Percentiles rank a stretch among this genome's conserved stretches.
phyloP scores from a whole-genome alignment of 1,139 yeast species.

The Yamadazyma conglobata region DNA sequence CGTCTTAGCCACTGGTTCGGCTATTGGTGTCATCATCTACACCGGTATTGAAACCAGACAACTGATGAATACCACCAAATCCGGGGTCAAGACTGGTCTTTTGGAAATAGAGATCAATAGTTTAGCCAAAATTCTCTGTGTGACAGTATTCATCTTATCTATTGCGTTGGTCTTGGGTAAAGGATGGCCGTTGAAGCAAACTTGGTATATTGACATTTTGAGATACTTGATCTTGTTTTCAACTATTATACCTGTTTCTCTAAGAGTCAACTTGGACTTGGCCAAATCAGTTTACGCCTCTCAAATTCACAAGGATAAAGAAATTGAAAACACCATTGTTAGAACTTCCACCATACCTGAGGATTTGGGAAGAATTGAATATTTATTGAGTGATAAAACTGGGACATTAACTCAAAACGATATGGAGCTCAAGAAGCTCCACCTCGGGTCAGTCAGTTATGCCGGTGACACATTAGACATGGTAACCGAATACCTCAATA shows the following conservation, averaged over 20 bases:
- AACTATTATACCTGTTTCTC: slow-evolving; percentile 92
- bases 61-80: slow-evolving; percentile 83
- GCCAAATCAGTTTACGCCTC: slow-evolving; percentile 96
- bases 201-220: slow-evolving; percentile 89
- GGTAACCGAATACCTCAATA: slow-evolving; percentile 64
- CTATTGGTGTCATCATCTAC: slow-evolving; percentile 81
- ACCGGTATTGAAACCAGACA: slow-evolving; percentile 95
- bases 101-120: slow-evolving; percentile 87
- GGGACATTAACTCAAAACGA: slow-evolving; percentile 98
- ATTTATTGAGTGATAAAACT: slow-evolving; percentile 88
- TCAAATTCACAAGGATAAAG: slow-evolving; percentile 83
- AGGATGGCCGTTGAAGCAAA: slow-evolving; percentile 59
- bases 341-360: slow-evolving; percentile 98
- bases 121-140: slow-evolving; percentile 83
- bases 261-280: slow-evolving; percentile 89
- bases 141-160: slow-evolving; percentile 77
- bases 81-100: slow-evolving; percentile 89
- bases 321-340: slow-evolving; percentile 84
- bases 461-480: slow-evolving; percentile 92
- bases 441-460: slow-evolving; percentile 87
- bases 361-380: slow-evolving; percentile 94
- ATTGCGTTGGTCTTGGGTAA: slow-evolving; percentile 73
- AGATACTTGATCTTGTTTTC: slow-evolving; percentile 88
- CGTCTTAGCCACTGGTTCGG: slow-evolving; percentile 89
- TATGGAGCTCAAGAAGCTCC: slow-evolving; percentile 93